These are phyloP conservation scores for Cornus controversa DNA, from an alignment of 148 eudicot genomes.

Conservation along the genomic window DNA sequence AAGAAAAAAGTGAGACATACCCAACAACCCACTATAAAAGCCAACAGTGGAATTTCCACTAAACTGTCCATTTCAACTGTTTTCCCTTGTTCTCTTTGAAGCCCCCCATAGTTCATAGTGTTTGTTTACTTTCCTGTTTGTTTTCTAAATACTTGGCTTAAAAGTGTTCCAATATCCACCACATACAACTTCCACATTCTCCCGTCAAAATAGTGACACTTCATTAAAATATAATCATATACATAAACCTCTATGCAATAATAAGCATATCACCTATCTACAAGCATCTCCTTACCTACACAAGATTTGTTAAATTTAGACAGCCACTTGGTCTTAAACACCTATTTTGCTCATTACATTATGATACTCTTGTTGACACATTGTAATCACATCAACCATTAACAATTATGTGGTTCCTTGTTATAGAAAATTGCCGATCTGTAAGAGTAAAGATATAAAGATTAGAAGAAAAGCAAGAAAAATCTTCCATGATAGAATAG, in stretches of 20 bases:
- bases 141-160: not conserved
- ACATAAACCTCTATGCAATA: not conserved
- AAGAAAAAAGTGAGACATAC: not conserved
- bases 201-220: too few relatives aligned
- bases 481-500: too few relatives aligned
- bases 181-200: not conserved
- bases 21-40: not conserved
- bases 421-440: too few relatives aligned
- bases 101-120: not conserved
- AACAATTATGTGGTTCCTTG: too few relatives aligned
- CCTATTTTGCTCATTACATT: too few relatives aligned
- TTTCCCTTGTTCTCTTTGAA: not conserved
- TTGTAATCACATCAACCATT: too few relatives aligned
- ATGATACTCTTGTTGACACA: too few relatives aligned
- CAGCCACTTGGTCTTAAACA: too few relatives aligned
- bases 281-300: not conserved
- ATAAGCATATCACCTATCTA: not conserved
- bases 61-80: not conserved
- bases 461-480: too few relatives aligned
- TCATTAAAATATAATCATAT: too few relatives aligned
- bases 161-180: not conserved
- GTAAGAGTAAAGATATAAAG: too few relatives aligned
- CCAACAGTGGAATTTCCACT: slow-evolving; percentile 1
- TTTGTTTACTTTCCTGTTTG: not conserved
- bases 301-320: too few relatives aligned